Base-by-base conservation (phyloP, 192 early-diverging fungal genomes). In the Umbelopsis vinacea region DNA sequence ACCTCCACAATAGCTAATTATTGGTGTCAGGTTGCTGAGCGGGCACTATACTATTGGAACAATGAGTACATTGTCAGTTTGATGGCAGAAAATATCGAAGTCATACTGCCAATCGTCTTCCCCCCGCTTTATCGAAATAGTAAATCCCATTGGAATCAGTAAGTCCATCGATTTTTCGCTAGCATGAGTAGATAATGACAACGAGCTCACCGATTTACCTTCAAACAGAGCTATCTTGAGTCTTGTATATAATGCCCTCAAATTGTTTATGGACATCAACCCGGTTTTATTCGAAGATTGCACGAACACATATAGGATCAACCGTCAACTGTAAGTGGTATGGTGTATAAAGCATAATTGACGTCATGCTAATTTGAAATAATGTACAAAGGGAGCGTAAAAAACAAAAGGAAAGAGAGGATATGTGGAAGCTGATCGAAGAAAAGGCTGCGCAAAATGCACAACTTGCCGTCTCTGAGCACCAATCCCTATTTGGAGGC, bases 11-110 rank as follows among this genome's bases (percentile, higher is more conserved):
- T 52, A 43, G 19, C 35, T 52, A 40, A 40, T 40, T n/a, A 14
- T 57, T 37, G 29, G n/a, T 46, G 60, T 24, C 68, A 95, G 92
- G 93, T 98, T n/a, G 97, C 97, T 40, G 98, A 99, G 84, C 89
- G 98, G 74, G 97, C 97, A 46, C 86, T 99, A 40, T 96, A 94
- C 70, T 97, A 94, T 81, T 99, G 98, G 98, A 97, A 97, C 83
- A 99, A 98, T 77, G 95, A 95, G 78, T 98, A 96, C 74, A 95
- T 98, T 82, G 94, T 95, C 73, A 96, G 91, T 77, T 80, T 99
- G 81, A 96, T 99, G 69, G 89, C 91, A 26, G 96, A 98, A 69
- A 97, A 99, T 85, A 92, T 94, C 26, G 84, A 87, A 47, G 86
- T 91, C 35, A 94, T 99, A 50, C 79, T 99, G 74, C 98, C 98